Evolutionary conservation across 169 alveolate genomes (phyloP), one percentile per base, ranked within the genome.

Genomic region (Plasmodium gallinaceum): DNA sequence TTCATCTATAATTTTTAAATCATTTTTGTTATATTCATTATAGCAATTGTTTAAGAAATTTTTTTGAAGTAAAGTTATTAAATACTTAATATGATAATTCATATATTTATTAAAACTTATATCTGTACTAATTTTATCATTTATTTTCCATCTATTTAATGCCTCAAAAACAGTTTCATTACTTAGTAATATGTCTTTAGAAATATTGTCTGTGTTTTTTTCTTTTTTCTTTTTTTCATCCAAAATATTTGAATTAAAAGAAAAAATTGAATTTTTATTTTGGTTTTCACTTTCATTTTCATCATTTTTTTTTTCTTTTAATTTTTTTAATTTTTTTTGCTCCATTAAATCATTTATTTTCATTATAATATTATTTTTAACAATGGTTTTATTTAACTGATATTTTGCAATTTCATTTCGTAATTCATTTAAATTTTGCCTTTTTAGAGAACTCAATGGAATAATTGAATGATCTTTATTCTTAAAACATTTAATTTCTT

Each of bases 401-500:
- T 88, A 93, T 42, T 52, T 88, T n/a, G 91, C 94, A 65, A 94
- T 83, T 32, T 90, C 86, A 22, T 58, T 80, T 26, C 96, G 46
- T 10, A 94, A 48, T 54, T 93, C 95, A 69, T 91, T 91, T 51
- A 94, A 88, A 62, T 93, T 93, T 74, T 94, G 96, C 22, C 89
- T 85, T 52, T 92, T 92, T 14, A 93, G 62, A 4, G 96, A 83
- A 66, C 96, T 92, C 26, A 94, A 62, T 39, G 96, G 95, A 65
- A 93, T 87, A 57, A 90, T 65, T 37, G 89, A 80, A 61, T 78
- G 71, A 32, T 90, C 80, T 20, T 85, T 37, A 57, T 86, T 70
- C 80, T 92, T 93, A 74, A 93, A 94, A 7, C 57, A 32, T 18
- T 39, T 8, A 5, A 89, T 65, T 52, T 94, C 96, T 57, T 88